Conservation (phyloP, 148 eudicot species). For the Polygonum aviculare region DNA sequence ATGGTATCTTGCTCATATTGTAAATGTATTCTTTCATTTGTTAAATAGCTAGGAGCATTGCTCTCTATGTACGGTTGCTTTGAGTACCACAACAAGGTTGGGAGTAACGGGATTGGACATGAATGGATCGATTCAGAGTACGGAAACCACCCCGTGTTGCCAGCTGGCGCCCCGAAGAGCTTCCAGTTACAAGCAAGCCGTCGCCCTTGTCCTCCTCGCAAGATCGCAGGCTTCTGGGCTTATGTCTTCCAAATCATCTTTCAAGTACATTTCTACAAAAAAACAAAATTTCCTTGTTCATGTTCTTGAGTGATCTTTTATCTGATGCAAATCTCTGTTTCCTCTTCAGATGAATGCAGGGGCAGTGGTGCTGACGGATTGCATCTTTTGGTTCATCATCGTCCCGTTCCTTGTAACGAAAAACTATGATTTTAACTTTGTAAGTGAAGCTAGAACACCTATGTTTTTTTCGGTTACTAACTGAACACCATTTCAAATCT, state of each 20-base stretch:
- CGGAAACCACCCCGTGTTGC: conserved; percentile 19
- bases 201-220: conserved; percentile 23
- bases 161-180: conserved; percentile 16
- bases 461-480: neutral
- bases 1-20: neutral
- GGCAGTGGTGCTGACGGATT: conserved; percentile 81
- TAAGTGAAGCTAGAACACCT: conserved; percentile 24
- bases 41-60: conserved; percentile 59
- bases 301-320: conserved; percentile 10
- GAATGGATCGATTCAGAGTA: conserved; percentile 41
- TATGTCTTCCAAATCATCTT: conserved; percentile 67
- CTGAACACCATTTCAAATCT: neutral
- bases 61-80: conserved; percentile 73
- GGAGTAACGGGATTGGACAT: conserved; percentile 29
- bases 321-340: neutral
- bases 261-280: conserved; percentile 40
- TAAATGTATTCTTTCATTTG: neutral
- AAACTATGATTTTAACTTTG: conserved; percentile 63
- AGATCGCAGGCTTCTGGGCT: conserved; percentile 69
- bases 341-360: conserved; percentile 74
- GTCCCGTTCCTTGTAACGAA: conserved; percentile 59
- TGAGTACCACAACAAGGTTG: conserved; percentile 38
- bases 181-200: conserved; percentile 16
- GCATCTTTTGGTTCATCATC: conserved; percentile 73
- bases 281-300: neutral